These are phyloP conservation scores for Sequoiadendron giganteum DNA, from an alignment of 75 land plant genomes.

Conservation along the genomic window DNA sequence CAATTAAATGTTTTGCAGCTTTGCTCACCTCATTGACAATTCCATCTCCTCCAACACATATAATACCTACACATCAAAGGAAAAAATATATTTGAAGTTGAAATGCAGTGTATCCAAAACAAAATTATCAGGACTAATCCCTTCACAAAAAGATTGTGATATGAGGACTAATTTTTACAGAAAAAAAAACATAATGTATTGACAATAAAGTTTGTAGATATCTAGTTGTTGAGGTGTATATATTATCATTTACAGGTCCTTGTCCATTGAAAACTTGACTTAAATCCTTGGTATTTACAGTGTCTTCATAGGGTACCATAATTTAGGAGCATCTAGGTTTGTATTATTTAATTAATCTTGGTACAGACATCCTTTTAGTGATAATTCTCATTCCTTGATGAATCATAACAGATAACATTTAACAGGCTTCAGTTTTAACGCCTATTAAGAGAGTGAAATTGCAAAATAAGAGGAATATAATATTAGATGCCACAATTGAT, in stretches of 20 bases:
- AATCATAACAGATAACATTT: neutral
- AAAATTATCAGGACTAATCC: neutral
- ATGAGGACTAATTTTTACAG: neutral
- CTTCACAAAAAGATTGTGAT: neutral
- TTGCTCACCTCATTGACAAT: constrained; percentile 38
- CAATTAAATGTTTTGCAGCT: neutral
- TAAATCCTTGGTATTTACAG: neutral
- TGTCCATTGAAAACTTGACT: neutral
- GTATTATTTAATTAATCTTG: neutral
- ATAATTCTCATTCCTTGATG: neutral
- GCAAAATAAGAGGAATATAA: neutral
- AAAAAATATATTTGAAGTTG: constrained; percentile 2
- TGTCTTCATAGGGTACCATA: neutral
- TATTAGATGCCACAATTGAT: neutral
- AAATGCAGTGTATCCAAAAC: neutral
- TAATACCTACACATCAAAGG: constrained; percentile 25
- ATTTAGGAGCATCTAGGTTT: neutral
- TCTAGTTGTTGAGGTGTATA: neutral
- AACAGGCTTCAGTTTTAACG: neutral
- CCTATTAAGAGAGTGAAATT: neutral
- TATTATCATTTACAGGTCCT: neutral
- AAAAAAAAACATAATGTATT: neutral
- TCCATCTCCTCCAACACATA: constrained; percentile 50
- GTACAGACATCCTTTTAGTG: neutral
- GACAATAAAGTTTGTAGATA: neutral